phyloP scores from a whole-genome alignment of 2,329 filamentous ascomycete genomes.

The Chaetomiaceae sp. region DNA sequence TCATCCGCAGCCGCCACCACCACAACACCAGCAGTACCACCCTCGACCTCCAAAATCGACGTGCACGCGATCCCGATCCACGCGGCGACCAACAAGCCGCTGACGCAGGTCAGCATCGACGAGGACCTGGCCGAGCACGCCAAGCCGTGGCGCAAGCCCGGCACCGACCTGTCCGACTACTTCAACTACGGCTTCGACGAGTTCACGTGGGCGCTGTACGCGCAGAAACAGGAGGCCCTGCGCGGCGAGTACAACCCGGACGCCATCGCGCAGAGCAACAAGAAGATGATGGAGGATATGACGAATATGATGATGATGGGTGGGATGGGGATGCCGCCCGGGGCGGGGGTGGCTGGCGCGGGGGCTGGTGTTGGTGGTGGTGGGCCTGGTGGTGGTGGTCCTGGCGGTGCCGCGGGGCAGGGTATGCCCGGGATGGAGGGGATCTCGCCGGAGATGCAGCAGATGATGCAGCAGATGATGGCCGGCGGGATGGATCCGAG shows the following conservation, averaged over 20 bases:
- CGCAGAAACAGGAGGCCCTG: constrained; percentile 77
- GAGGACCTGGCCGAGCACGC: constrained; percentile 68
- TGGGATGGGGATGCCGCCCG: constrained; percentile 38
- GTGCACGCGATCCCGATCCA: constrained; percentile 78
- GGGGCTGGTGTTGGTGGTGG: constrained; percentile 5
- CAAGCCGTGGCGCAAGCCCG: constrained; percentile 93
- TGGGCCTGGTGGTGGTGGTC: constrained; percentile 8
- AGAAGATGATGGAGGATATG: constrained; percentile 74
- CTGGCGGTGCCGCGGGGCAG: constrained; percentile 21
- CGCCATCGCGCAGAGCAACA: constrained; percentile 57
- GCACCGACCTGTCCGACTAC: constrained; percentile 91
- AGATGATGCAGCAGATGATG: constrained; percentile 68
- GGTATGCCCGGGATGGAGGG: constrained; percentile 56
- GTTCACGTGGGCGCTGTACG: constrained; percentile 95
- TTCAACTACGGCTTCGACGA: constrained; percentile 99
- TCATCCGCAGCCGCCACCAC: not conserved
- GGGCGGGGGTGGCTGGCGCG: not conserved
- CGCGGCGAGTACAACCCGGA: constrained; percentile 70
- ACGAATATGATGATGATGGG: constrained; percentile 64
- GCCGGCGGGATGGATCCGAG: constrained; percentile 58
- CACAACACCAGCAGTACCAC: constrained; percentile 24
- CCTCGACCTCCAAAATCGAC: constrained; percentile 75
- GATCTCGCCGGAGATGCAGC: constrained; percentile 62
- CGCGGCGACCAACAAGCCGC: constrained; percentile 72
- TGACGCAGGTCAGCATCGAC: constrained; percentile 71